These are phyloP conservation scores for Orobanche coerulescens DNA, from an alignment of 257 asterid genomes.

Conservation along the genomic window DNA sequence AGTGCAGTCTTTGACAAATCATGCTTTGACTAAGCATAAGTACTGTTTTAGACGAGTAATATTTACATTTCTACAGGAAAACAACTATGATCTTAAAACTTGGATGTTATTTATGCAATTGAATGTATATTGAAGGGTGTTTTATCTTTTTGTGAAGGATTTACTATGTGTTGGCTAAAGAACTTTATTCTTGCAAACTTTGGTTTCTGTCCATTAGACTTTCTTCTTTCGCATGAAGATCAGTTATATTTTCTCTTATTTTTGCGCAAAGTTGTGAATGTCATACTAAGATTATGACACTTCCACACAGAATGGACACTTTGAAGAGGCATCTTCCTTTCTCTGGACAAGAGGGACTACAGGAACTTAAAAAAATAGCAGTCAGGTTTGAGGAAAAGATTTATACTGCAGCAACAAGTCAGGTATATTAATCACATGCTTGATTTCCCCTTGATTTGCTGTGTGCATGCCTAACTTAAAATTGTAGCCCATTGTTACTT, in stretches of 20 bases:
- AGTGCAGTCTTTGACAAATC: not conserved
- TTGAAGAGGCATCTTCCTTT: constrained; percentile 86
- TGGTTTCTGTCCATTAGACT: not conserved
- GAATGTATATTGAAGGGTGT: not conserved
- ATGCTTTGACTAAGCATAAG: not conserved
- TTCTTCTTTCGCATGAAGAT: not conserved
- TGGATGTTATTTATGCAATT: not conserved
- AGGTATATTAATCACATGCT: constrained; percentile 36
- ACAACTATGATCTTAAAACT: not conserved
- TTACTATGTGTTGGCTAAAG: not conserved
- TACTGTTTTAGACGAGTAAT: not conserved
- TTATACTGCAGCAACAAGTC: constrained; percentile 67
- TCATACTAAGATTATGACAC: constrained; percentile 8
- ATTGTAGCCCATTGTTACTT: not conserved
- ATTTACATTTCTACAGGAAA: not conserved
- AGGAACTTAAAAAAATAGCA: constrained; percentile 79
- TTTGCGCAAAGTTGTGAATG: not conserved
- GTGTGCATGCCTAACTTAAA: constrained; percentile 7
- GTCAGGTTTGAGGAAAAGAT: constrained; percentile 82
- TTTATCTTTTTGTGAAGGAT: not conserved
- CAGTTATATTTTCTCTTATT: not conserved
- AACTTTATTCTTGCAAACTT: not conserved
- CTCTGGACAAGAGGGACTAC: constrained; percentile 72
- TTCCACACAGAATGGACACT: constrained; percentile 62
- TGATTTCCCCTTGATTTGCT: constrained; percentile 10